phyloP scores from a whole-genome alignment of 768 basidiomycete species.

The Auricularia sp. region DNA sequence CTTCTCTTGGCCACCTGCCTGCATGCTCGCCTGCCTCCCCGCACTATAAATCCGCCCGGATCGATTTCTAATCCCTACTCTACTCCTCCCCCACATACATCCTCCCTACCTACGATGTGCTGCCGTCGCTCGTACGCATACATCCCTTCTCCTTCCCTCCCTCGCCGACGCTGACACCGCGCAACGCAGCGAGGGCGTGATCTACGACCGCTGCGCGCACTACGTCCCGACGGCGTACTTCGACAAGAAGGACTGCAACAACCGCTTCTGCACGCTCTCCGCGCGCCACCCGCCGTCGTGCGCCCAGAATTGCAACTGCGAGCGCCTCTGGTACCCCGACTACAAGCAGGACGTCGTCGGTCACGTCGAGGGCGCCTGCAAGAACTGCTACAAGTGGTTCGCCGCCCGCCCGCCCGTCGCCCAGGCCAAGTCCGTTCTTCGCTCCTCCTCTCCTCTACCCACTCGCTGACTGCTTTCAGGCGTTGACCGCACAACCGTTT shows the following conservation, averaged over 20 bases:
- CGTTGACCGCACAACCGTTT: too few relatives aligned
- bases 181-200: conserved; percentile 45
- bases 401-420: not conserved
- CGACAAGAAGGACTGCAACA: conserved; percentile 46
- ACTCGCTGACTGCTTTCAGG: too few relatives aligned
- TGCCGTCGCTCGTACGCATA: conserved; percentile 2
- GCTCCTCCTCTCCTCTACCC: too few relatives aligned
- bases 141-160: too few relatives aligned
- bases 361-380: conserved; percentile 19
- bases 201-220: conserved; percentile 14
- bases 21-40: not conserved
- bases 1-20: not conserved
- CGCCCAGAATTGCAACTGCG: conserved; percentile 29
- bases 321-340: conserved; percentile 30
- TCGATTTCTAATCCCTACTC: not conserved
- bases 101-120: conserved; percentile 18
- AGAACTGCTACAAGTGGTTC: not conserved
- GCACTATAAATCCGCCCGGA: not conserved
- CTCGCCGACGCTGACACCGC: conserved; percentile 19
- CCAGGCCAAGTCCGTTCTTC: not conserved
- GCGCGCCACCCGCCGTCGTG: conserved; percentile 31
- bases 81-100: conserved; percentile 7
- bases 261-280: conserved; percentile 33
- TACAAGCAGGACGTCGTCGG: conserved; percentile 52
- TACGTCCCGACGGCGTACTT: not conserved